Evolutionary conservation across 371 early-diverging fungal genomes (phyloP).

Genomic region (Smittium culicis): DNA sequence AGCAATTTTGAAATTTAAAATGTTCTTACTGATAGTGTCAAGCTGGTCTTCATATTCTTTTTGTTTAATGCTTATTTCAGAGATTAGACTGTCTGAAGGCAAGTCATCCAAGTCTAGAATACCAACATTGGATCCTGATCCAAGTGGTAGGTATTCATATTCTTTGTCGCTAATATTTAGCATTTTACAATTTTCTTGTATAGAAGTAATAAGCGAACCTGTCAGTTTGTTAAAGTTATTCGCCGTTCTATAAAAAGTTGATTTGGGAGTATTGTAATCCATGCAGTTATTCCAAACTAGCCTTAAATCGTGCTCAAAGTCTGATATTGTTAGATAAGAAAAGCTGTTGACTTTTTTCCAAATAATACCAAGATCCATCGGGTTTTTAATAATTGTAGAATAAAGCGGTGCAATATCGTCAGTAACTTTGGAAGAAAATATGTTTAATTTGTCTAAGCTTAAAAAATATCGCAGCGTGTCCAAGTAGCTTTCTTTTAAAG

Average conservation of each 20-base stretch:
- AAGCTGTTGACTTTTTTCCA: conserved; percentile 13
- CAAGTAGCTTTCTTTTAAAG: conserved; percentile 47
- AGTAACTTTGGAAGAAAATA: conserved; percentile 56
- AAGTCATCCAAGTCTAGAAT: not conserved
- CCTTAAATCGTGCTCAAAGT: conserved; percentile 31
- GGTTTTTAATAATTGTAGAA: conserved; percentile 36
- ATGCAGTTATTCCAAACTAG: conserved; percentile 37
- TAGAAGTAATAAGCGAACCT: not conserved
- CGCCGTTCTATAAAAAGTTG: conserved; percentile 31
- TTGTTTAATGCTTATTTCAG: not conserved
- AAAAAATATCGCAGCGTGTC: conserved; percentile 42
- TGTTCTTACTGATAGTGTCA: not conserved
- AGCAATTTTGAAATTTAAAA: not conserved
- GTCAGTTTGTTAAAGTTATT: conserved; percentile 11
- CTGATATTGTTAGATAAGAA: conserved; percentile 17
- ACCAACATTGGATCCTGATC: not conserved
- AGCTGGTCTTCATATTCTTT: not conserved
- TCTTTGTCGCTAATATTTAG: not conserved
- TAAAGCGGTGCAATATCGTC: conserved; percentile 69
- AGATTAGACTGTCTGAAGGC: not conserved
- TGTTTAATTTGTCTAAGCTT: conserved; percentile 31
- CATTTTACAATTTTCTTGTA: not conserved
- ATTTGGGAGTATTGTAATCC: conserved; percentile 38
- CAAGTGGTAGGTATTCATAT: not conserved
- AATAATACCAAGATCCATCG: conserved; percentile 35